Percentiles rank a stretch among this genome's conserved stretches.
Evolutionary conservation across 1,139 yeast genomes (phyloP).

Genomic region (Pichia sorboxylosa): DNA sequence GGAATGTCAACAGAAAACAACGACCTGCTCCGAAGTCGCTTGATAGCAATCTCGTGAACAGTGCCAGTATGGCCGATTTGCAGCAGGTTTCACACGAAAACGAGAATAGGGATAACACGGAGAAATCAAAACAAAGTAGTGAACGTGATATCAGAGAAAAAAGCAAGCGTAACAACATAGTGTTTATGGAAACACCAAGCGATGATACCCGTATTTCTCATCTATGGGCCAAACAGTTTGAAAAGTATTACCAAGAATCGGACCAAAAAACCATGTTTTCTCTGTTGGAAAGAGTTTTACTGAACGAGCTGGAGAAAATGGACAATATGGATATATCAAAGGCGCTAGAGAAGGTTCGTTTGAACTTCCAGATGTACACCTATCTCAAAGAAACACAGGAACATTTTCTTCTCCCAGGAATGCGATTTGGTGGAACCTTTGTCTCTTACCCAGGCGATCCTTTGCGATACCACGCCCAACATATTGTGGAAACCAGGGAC

Average conservation of each 20-base stretch:
- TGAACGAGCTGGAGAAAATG: slow-evolving; percentile 1
- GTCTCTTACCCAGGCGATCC: slow-evolving; percentile 96
- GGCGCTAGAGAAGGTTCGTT: slow-evolving; percentile 13
- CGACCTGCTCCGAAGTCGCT: slow-evolving; percentile 2
- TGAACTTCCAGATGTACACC: slow-evolving; percentile 25
- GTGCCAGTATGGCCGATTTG: slow-evolving; percentile 11
- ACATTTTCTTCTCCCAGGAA: slow-evolving; percentile 66
- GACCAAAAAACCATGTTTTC: neutral
- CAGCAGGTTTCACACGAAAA: slow-evolving; percentile 6
- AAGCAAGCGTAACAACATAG: slow-evolving; percentile 9
- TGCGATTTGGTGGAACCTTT: slow-evolving; percentile 82
- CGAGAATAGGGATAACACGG: slow-evolving; percentile 1
- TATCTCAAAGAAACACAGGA: slow-evolving; percentile 32
- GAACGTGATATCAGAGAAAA: slow-evolving; percentile 6
- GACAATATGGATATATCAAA: neutral
- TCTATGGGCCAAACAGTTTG: slow-evolving; percentile 1
- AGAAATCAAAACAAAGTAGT: slow-evolving; percentile 1
- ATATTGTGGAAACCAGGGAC: slow-evolving; percentile 48
- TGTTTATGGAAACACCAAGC: slow-evolving; percentile 12
- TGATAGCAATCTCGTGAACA: slow-evolving; percentile 5
- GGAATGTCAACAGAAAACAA: slow-evolving; percentile 5
- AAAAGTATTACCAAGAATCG: neutral
- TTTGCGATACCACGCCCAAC: slow-evolving; percentile 76
- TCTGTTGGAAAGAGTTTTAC: slow-evolving; percentile 1
- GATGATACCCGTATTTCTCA: slow-evolving; percentile 3